A percentile compares a stretch with the other conserved stretches of the same genome.
phyloP scores from a whole-genome alignment of 1,139 yeast genomes.

The Hanseniaspora uvarum region DNA sequence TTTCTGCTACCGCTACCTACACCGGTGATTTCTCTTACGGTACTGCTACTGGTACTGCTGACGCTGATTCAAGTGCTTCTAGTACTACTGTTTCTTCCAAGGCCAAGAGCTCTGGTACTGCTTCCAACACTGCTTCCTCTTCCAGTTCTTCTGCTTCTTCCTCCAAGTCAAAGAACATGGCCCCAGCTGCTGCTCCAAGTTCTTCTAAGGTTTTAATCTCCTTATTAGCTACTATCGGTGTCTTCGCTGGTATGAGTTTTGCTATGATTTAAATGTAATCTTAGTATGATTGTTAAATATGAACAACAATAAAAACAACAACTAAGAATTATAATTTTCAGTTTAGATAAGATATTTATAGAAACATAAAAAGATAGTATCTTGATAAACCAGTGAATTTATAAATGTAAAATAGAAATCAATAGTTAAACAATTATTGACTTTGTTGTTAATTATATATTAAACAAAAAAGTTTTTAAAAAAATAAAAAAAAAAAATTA shows the following conservation, averaged over 20 bases:
- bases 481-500: neutral
- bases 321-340: neutral
- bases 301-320: neutral
- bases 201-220: slow-evolving; percentile 68
- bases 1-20: slow-evolving; percentile 35
- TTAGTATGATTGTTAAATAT: neutral
- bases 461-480: neutral
- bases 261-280: slow-evolving; percentile 40
- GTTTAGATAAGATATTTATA: neutral
- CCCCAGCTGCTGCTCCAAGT: slow-evolving; percentile 26
- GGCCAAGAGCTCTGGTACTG: slow-evolving; percentile 25
- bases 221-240: slow-evolving; percentile 57
- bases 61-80: slow-evolving; percentile 18
- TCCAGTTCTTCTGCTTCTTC: slow-evolving; percentile 21
- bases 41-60: slow-evolving; percentile 28
- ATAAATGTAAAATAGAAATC: neutral
- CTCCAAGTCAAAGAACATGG: slow-evolving; percentile 26
- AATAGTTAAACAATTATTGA: neutral
- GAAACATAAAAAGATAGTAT: neutral
- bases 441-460: neutral
- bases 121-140: neutral
- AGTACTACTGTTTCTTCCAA: slow-evolving; percentile 20
- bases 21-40: slow-evolving; percentile 29
- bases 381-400: neutral
- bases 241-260: slow-evolving; percentile 45